phyloP scores from a whole-genome alignment of 306 rosid species.

The Malus fusca region DNA sequence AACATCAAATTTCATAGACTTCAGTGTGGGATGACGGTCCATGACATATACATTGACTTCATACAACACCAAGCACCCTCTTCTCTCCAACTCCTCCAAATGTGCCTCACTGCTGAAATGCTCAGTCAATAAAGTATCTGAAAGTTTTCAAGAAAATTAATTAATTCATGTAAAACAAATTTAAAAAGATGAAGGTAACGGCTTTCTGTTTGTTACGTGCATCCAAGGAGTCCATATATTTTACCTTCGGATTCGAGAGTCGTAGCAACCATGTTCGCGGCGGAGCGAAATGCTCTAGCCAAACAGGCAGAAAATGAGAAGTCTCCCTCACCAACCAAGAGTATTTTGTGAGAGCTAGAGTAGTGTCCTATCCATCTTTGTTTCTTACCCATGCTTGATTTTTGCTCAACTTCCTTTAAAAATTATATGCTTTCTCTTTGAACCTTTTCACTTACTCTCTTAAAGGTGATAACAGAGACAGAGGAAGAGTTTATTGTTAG shows the following conservation, averaged over 20 bases:
- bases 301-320: constrained; percentile 30
- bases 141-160: background rate
- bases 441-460: too few species aligned
- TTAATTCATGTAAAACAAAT: background rate
- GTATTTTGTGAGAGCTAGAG: constrained; percentile 13
- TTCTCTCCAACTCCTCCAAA: constrained; percentile 1
- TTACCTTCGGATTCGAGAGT: constrained; percentile 15
- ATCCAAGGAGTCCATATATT: background rate
- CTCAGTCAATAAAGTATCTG: background rate
- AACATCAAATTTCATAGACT: constrained; percentile 9
- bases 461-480: too few species aligned
- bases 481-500: too few species aligned
- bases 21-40: constrained; percentile 5
- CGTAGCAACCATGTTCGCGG: constrained; percentile 21
- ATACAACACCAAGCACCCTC: constrained; percentile 13
- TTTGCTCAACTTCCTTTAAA: background rate
- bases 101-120: background rate
- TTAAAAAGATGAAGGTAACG: background rate
- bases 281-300: constrained; percentile 15
- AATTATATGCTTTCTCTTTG: background rate
- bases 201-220: background rate
- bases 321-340: constrained; percentile 28
- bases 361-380: constrained; percentile 13
- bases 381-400: background rate
- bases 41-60: constrained; percentile 12